A percentile compares a stretch with the other conserved stretches of the same genome.
Evolutionary conservation across 129 eudicot genomes (phyloP).

Genomic region (Rutidosis leptorrhynchoides): DNA sequence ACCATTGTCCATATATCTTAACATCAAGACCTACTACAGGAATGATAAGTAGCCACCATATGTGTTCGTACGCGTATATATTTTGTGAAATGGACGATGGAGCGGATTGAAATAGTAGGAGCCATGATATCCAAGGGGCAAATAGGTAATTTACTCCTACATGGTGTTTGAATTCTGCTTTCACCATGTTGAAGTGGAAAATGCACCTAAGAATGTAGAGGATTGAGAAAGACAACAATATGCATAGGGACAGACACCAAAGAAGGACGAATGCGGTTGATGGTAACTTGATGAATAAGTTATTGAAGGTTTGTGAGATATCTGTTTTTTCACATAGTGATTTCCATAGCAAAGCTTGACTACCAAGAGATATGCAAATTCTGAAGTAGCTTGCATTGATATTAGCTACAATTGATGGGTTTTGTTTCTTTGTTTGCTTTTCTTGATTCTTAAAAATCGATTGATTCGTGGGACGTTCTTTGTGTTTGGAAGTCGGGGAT

Average conservation of each 20-base stretch:
- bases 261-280: conserved; percentile 48
- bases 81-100: conserved; percentile 34
- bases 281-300: conserved; percentile 37
- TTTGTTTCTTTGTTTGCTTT: conserved; percentile 10
- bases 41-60: conserved; percentile 48
- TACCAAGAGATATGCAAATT: conserved; percentile 55
- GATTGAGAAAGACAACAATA: conserved; percentile 38
- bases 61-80: conserved; percentile 14
- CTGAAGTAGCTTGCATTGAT: conserved; percentile 74
- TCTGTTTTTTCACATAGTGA: conserved; percentile 36
- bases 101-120: conserved; percentile 49
- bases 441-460: not conserved
- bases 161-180: conserved; percentile 55
- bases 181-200: conserved; percentile 54
- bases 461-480: conserved; percentile 3
- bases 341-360: conserved; percentile 74
- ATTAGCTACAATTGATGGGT: conserved; percentile 38
- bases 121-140: conserved; percentile 84
- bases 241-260: conserved; percentile 49
- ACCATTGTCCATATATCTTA: conserved; percentile 89
- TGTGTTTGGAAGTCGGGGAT: conserved; percentile 12
- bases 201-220: conserved; percentile 55
- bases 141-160: conserved; percentile 67
- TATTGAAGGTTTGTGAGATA: conserved; percentile 26
- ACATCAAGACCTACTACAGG: conserved; percentile 67